These are phyloP conservation scores for Fusarium haematococcum DNA, from an alignment of 2,329 filamentous ascomycete species.

Conservation along the genomic window DNA sequence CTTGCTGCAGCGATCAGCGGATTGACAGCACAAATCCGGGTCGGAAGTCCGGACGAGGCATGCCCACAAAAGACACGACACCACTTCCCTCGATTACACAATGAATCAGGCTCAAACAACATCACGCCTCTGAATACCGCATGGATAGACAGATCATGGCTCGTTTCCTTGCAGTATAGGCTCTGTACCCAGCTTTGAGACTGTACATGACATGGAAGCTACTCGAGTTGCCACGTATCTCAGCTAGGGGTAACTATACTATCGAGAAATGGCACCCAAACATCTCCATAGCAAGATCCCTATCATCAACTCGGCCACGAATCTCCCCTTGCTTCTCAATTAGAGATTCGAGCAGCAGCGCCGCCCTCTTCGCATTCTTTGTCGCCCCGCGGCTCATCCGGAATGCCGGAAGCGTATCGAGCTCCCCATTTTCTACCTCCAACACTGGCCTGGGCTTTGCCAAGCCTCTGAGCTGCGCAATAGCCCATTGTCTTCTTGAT, in stretches of 20 bases:
- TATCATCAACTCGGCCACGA: constrained; percentile 10
- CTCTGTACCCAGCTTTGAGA: neutral
- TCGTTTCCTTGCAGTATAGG: neutral
- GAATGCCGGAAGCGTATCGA: constrained; percentile 9
- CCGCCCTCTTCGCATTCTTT: constrained; percentile 7
- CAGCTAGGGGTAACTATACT: neutral
- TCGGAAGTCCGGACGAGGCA: neutral
- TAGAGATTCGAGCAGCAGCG: constrained; percentile 8
- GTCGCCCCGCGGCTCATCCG: constrained; percentile 6
- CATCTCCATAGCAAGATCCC: constrained; percentile 16
- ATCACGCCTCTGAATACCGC: neutral
- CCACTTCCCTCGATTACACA: neutral
- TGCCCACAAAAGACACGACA: neutral
- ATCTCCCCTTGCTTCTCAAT: constrained; percentile 10
- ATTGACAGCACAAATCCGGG: neutral
- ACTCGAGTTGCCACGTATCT: neutral
- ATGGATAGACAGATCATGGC: neutral
- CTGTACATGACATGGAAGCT: neutral
- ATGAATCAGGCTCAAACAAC: neutral
- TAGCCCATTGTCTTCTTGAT: constrained; percentile 6
- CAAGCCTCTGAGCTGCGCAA: constrained; percentile 10
- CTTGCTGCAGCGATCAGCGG: neutral
- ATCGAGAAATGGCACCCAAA: constrained; percentile 26
- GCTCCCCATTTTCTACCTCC: neutral
- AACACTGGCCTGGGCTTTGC: constrained; percentile 4